Conservation (phyloP, 202 grass and related monocot species). For the Panicum virgatum region DNA sequence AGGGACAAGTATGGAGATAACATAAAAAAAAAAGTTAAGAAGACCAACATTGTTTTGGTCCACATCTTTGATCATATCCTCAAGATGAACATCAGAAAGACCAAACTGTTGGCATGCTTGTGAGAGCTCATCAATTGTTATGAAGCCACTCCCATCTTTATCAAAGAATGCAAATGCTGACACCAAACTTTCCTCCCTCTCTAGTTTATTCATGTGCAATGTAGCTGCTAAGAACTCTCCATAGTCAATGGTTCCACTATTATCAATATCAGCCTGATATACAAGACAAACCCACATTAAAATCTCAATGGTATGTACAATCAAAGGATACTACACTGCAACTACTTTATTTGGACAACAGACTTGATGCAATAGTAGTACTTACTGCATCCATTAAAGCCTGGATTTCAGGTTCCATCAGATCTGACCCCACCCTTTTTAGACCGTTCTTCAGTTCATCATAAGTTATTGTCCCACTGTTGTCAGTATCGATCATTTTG, state of each 20-base stretch:
- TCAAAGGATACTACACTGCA: neutral
- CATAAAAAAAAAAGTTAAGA: neutral
- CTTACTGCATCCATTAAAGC: conserved; percentile 86
- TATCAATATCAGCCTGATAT: conserved; percentile 88
- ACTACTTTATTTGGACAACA: neutral
- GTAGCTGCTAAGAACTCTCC: conserved; percentile 94
- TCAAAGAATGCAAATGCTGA: conserved; percentile 84
- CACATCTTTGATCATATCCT: conserved; percentile 97
- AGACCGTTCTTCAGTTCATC: conserved; percentile 87
- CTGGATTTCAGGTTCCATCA: conserved; percentile 90
- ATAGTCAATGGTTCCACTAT: conserved; percentile 83
- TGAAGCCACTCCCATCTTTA: conserved; percentile 91
- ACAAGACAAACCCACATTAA: conserved; percentile 20
- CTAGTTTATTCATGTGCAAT: conserved; percentile 93
- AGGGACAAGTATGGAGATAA: conserved; percentile 9
- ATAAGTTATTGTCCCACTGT: conserved; percentile 91
- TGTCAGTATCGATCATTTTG: conserved; percentile 95
- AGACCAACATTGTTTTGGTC: conserved; percentile 88
- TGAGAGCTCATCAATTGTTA: conserved; percentile 95
- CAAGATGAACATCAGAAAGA: conserved; percentile 82
- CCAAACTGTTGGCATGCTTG: conserved; percentile 81
- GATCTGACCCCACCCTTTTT: conserved; percentile 77
- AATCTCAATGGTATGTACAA: conserved; percentile 19
- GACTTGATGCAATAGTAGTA: neutral
- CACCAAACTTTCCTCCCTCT: conserved; percentile 81